Evolutionary conservation across 441 rosid species (phyloP), one percentile per base, ranked within the genome.

Genomic region (Sinapis alba): DNA sequence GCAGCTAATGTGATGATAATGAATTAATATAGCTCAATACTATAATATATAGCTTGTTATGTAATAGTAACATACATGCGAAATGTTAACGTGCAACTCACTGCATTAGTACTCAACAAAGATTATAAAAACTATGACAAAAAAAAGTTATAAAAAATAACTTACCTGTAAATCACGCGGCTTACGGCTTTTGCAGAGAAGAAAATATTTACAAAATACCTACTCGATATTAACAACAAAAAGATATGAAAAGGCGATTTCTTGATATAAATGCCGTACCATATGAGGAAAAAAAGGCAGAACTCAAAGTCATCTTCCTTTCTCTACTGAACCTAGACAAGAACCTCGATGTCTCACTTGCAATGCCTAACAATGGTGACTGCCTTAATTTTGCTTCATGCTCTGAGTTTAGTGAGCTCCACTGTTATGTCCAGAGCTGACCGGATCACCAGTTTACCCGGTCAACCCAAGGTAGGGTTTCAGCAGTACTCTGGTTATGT

Each of bases 401-500:
- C 71, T 73, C 50, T 57, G 30, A 72, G 21, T 53, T 36, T 11
- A 53, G 76, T 72, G 28, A 72, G 56, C 26, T 66, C 65, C 26
- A 61, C 47, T 61, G 7, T 18, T 32, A 21, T 10, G 5, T 61
- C 79, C 65, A 56, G 76, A 43, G 73, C 79, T 15, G 97, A 93
- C 69, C 81, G 74, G 65, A 75, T 95, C 76, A 47, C 70, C 58
- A 16, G 69, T 56, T 79, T 95, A 65, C 97, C 99, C 12, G 96
- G 98, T 78, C 99, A 95, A 85, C 99, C 98, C 20, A 78, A 24
- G 50, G 96, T 89, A 36, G 81, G 77, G 41, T 95, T 93, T 77
- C 84, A 85, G 24, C 98, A 91, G 58, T 93, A 89, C 80, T 86
- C 99, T 1, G 98, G 99, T 62, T 95, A 93, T 82, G 92, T 95